Base-by-base conservation (phyloP, 139 green algal genomes). In the Edaphochlamys debaryana region DNA sequence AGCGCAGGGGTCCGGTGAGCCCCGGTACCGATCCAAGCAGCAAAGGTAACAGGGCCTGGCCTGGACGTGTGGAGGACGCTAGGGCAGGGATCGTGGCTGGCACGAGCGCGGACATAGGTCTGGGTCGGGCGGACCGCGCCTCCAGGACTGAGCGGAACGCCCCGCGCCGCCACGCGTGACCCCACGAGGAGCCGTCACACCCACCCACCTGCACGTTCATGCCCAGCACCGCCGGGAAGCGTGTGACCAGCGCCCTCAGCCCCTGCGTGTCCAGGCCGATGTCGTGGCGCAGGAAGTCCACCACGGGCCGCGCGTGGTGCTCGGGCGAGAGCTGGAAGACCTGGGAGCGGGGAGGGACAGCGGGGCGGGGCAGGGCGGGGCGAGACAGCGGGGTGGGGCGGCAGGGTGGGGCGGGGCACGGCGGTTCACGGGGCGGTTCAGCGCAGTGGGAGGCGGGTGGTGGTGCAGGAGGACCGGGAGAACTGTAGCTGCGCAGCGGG, bases 201-300 rank as follows among this genome's bases (percentile, higher is more conserved):
- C 45, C 45, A 54, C 45, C 45, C 42, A 73, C 76, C 76, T 82
- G 73, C 41, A 84, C 78, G 78, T 84, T 84, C 66, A 77, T 77
- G 34, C 50, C 50, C 27, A 84, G 48, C 5, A 84, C 58, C 36
- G 36, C 36, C 17, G 78, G 78, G 27, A 68, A 84, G 48, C 78
- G 78, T 0, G 78, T 84, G 23, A 84, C 45, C 36, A 84, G 36
- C 45, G 9, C 11, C 45, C 45, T 13, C 45, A 54, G 11, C 45
- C 13, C 11, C 45, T 13, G 13, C 56, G 23, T 6, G 23, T 29
- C 9, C 19, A 84, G 66, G 34, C 50, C 48, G 48, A 84, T 45
- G 56, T 84, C 66, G 3, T 37, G 9, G 36, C 48, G 64, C 78
- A 84, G 66, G 66, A 77, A 84, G 5, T 76, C 66, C 23, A 84